Base-by-base conservation (phyloP, 306 rosid species). In the Fragaria nilgerrensis region DNA sequence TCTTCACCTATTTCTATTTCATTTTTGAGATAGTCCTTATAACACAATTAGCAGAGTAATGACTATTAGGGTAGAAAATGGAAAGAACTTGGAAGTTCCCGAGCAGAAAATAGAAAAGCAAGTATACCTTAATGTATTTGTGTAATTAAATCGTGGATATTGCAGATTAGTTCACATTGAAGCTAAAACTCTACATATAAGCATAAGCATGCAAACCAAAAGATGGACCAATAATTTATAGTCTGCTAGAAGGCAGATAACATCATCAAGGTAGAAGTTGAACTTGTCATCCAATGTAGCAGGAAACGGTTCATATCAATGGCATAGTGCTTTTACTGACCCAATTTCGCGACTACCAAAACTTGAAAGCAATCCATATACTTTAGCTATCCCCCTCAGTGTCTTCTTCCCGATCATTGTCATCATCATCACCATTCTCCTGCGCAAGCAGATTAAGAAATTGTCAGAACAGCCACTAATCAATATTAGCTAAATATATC, bases 391-490 rank as follows among this genome's bases (percentile, higher is more conserved):
- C 80, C 56, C 59, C 79, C 68, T 76, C 45, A 5, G 37, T 64
- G 8, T 79, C 80, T 12, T 77, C 88, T 0, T 71, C 75, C 20
- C 64, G 77, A 0, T 59, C 65, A 2, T 43, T 44, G 15, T 50
- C 71, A 17, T 45, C 71, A 11, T 59, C 81, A 16, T 72, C 77
- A 49, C 73, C 82, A 37, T 71, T 72, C 64, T 82, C 89, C 89
- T 86, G 84, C 49, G 34, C 52, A 58, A 11, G n/a, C 22, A 19
- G 10, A 59, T 29, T 16, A 63, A n/a, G 72, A 53, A 52, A 19
- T 58, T 58, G 49, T 74, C 37, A 36, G 67, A 48, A 63, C 4
- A 41, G 32, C 20, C 20, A 25, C 32, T 41, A 9, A 16, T 37
- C 27, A 16, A 43, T 5, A 16, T 23, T 22, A 68, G 34, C 37